Evolutionary conservation across 106 monocot species (phyloP).

Genomic region (Allium cepa): DNA sequence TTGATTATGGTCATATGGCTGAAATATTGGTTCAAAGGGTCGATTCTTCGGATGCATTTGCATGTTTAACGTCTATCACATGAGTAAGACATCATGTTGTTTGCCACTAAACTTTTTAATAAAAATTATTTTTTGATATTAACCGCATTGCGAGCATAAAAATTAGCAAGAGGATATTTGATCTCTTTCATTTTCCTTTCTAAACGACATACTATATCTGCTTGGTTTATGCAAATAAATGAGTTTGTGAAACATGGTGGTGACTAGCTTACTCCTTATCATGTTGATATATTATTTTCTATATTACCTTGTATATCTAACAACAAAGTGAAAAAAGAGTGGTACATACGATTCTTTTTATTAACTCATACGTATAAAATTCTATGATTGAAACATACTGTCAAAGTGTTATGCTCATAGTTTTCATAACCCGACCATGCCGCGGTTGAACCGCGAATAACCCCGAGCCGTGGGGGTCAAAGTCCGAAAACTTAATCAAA

Average conservation of each 20-base stretch:
- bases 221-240: conserved; percentile 56
- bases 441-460: no score
- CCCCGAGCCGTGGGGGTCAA: no score
- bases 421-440: no score
- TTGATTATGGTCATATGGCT: conserved; percentile 99
- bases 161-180: neutral
- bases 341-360: conserved; percentile 10
- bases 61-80: conserved; percentile 81
- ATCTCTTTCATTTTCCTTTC: neutral
- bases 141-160: neutral
- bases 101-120: neutral
- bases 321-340: conserved; percentile 75
- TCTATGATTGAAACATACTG: conserved; percentile 96
- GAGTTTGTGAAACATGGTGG: conserved; percentile 96
- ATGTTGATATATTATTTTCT: conserved; percentile 36
- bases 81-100: conserved; percentile 51
- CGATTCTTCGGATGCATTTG: conserved; percentile 81
- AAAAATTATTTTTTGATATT: neutral
- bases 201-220: neutral
- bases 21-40: conserved; percentile 94
- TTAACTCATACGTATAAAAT: conserved; percentile 78
- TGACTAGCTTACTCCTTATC: conserved; percentile 27
- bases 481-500: no score
- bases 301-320: conserved; percentile 95
- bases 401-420: conserved; percentile 38